Percentiles rank a stretch among this genome's conserved stretches.
phyloP scores from a whole-genome alignment of 2,329 filamentous ascomycete genomes.

The Scedosporium minutisporum region DNA sequence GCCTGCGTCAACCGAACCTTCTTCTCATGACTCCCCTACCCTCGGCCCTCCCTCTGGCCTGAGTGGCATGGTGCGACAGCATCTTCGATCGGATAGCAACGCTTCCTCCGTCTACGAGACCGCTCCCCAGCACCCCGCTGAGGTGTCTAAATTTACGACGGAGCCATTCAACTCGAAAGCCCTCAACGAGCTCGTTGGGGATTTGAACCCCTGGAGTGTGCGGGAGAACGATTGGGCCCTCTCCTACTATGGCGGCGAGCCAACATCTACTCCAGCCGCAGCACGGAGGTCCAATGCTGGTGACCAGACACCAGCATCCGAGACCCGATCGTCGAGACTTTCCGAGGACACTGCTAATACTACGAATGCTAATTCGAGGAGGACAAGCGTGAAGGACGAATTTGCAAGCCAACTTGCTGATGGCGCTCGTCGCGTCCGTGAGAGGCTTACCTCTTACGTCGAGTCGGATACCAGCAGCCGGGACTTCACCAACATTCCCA shows the following conservation, averaged over 20 bases:
- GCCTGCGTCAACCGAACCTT: conserved; percentile 8
- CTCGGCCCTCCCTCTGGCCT: conserved; percentile 61
- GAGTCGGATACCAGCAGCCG: conserved; percentile 40
- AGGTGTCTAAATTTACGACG: conserved; percentile 21
- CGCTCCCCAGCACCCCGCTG: conserved; percentile 26
- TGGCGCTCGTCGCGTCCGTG: conserved; percentile 60
- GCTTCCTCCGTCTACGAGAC: conserved; percentile 67
- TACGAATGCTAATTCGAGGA: neutral
- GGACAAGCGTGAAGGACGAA: conserved; percentile 46
- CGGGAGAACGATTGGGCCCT: conserved; percentile 16
- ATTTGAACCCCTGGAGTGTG: conserved; percentile 35
- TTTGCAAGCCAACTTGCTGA: conserved; percentile 66
- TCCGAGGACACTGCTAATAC: neutral
- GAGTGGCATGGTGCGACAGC: conserved; percentile 73
- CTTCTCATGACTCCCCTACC: conserved; percentile 63
- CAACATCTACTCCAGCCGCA: neutral
- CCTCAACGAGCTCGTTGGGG: conserved; percentile 22
- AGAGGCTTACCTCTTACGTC: conserved; percentile 60
- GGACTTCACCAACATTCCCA: neutral
- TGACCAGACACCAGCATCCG: neutral
- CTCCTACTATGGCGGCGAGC: conserved; percentile 2
- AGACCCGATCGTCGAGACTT: neutral
- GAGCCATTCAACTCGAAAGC: conserved; percentile 20
- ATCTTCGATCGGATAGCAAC: conserved; percentile 72
- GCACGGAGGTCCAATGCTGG: neutral